Conservation (phyloP, 352 stramenopile species). For the Phytopythium montanum region DNA sequence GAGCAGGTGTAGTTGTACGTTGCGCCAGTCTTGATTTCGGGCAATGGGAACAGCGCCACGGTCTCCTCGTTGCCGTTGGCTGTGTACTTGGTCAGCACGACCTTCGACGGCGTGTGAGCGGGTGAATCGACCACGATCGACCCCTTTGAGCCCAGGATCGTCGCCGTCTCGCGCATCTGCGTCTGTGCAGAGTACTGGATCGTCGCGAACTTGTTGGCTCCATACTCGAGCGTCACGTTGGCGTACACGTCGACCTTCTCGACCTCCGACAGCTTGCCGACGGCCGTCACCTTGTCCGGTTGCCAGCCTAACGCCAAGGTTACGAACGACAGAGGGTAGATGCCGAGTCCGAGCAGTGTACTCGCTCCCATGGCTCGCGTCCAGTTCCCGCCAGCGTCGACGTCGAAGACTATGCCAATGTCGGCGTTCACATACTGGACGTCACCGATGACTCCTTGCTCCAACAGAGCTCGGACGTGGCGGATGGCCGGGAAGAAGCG, state of each 20-base stretch:
- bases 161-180: conserved; percentile 57
- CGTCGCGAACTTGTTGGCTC: conserved; percentile 40
- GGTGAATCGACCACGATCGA: conserved; percentile 55
- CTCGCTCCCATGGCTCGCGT: conserved; percentile 68
- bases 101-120: conserved; percentile 15
- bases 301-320: conserved; percentile 55
- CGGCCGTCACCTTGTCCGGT: conserved; percentile 36
- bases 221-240: conserved; percentile 52
- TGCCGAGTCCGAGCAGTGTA: conserved; percentile 68
- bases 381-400: conserved; percentile 55
- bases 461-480: conserved; percentile 57
- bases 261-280: conserved; percentile 11
- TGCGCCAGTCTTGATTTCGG: conserved; percentile 10
- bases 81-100: conserved; percentile 14
- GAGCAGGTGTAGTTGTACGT: conserved; percentile 15
- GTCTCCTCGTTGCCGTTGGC: conserved; percentile 10
- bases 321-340: conserved; percentile 72
- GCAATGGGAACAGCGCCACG: conserved; percentile 17
- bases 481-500: conserved; percentile 78
- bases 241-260: conserved; percentile 7
- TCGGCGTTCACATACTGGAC: conserved; percentile 67
- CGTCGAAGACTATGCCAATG: conserved; percentile 57
- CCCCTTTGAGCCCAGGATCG: conserved; percentile 65
- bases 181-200: conserved; percentile 68
- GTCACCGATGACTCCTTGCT: conserved; percentile 50